phyloP scores from a whole-genome alignment of 176 grass and related monocot genomes.

The Pharus latifolius region DNA sequence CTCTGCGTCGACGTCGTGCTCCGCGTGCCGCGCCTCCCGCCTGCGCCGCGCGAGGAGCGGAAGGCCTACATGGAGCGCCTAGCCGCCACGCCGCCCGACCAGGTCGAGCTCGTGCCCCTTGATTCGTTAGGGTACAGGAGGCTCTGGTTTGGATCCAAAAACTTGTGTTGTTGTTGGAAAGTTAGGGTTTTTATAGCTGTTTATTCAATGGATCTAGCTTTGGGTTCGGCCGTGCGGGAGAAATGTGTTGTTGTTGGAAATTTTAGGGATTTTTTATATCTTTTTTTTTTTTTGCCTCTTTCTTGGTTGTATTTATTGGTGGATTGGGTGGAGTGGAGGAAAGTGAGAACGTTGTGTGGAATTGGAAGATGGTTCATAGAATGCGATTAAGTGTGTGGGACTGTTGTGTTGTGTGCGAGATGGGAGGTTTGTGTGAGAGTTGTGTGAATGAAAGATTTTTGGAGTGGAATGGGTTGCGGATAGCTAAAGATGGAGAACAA shows the following conservation, averaged over 20 bases:
- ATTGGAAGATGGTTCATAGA: neutral
- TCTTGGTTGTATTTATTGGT: neutral
- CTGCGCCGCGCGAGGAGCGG: slow-evolving; percentile 33
- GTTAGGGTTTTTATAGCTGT: neutral
- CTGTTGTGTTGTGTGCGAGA: neutral
- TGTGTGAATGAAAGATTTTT: neutral
- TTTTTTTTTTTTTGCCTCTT: neutral
- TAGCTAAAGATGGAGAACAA: neutral
- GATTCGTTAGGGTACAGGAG: neutral
- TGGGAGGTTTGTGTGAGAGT: neutral
- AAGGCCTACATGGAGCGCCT: slow-evolving; percentile 76
- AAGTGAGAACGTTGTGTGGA: neutral
- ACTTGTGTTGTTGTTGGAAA: neutral
- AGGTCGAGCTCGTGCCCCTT: slow-evolving; percentile 25
- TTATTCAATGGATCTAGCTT: neutral
- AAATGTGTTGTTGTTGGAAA: neutral
- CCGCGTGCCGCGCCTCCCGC: slow-evolving; percentile 71
- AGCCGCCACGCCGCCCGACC: slow-evolving; percentile 68
- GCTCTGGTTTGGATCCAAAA: neutral
- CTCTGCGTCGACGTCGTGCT: slow-evolving; percentile 88
- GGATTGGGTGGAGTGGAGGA: neutral
- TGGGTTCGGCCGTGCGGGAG: neutral
- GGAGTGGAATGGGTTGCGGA: neutral
- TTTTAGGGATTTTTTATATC: neutral
- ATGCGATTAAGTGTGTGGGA: neutral